A percentile compares a stretch with the other conserved stretches of the same genome.
phyloP scores from a whole-genome alignment of 176 grass and related monocot genomes.

The Luzula sylvatica region DNA sequence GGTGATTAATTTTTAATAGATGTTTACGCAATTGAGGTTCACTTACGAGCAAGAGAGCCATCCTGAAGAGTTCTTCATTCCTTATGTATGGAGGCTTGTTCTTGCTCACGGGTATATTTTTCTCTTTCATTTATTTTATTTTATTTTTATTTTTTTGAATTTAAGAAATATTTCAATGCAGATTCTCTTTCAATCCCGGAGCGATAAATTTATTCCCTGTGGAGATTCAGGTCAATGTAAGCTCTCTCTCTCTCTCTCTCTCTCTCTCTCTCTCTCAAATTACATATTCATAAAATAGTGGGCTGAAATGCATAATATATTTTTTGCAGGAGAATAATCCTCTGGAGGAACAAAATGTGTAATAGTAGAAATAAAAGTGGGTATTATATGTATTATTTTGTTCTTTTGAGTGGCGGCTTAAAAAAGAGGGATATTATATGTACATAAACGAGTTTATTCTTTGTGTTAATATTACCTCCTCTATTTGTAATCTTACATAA shows the following conservation, averaged over 20 bases:
- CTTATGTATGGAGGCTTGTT: constrained; percentile 92
- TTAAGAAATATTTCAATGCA: constrained; percentile 22
- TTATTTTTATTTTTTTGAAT: background rate
- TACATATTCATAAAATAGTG: background rate
- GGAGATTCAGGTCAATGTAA: constrained; percentile 89
- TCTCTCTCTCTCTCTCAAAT: background rate
- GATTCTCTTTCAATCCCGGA: constrained; percentile 81
- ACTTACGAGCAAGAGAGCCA: constrained; percentile 99
- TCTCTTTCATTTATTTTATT: constrained; percentile 4
- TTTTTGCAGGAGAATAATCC: constrained; percentile 9
- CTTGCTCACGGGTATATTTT: constrained; percentile 66
- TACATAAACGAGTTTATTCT: too few species aligned
- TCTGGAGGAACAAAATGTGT: constrained; percentile 17
- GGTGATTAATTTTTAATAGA: constrained; percentile 43
- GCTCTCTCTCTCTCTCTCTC: constrained; percentile 30
- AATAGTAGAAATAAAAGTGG: background rate
- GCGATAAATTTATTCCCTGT: constrained; percentile 89
- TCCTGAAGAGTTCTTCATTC: constrained; percentile 98
- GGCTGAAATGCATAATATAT: background rate
- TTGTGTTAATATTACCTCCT: too few species aligned
- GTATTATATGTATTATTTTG: background rate
- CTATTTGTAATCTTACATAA: too few species aligned
- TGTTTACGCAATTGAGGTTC: constrained; percentile 95
- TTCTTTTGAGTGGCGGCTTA: background rate
- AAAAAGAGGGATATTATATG: too few species aligned